A percentile compares a stretch with the other conserved stretches of the same genome.
These are phyloP conservation scores for Oryza longistaminata DNA, from an alignment of 176 grass and related monocot genomes.

Conservation along the genomic window DNA sequence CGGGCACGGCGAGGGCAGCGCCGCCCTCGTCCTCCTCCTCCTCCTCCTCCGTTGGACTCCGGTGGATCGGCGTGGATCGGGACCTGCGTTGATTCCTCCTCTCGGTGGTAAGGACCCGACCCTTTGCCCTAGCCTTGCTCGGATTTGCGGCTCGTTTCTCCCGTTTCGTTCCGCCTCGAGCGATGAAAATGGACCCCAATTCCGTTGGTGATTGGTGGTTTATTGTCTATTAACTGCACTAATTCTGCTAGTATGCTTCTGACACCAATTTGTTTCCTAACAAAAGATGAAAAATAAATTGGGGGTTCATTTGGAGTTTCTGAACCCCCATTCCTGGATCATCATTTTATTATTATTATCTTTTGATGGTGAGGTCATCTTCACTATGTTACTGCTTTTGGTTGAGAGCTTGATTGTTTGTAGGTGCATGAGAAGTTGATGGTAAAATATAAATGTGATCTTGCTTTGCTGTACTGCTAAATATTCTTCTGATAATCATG, in stretches of 20 bases:
- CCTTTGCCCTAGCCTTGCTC: neutral
- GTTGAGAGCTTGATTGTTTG: neutral
- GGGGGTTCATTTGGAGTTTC: neutral
- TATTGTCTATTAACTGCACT: neutral
- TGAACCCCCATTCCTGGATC: neutral
- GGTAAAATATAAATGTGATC: neutral
- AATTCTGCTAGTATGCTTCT: neutral
- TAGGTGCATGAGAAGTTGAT: neutral
- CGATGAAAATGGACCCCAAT: neutral
- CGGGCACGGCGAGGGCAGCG: neutral
- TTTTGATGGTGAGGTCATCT: neutral
- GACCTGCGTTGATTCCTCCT: neutral
- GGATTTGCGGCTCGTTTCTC: neutral
- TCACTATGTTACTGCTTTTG: neutral
- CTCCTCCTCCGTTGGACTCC: neutral
- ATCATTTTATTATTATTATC: neutral
- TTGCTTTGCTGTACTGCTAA: neutral
- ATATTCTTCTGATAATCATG: neutral
- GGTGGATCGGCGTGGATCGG: neutral
- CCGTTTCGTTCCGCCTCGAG: neutral
- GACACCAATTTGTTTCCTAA: neutral
- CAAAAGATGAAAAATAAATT: neutral
- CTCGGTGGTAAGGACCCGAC: neutral
- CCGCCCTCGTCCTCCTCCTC: too few relatives aligned
- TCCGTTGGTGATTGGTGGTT: too few relatives aligned